Evolutionary conservation across 176 grass and related monocot genomes (phyloP), one percentile per base, ranked within the genome.

Genomic region (Thalia dealbata): DNA sequence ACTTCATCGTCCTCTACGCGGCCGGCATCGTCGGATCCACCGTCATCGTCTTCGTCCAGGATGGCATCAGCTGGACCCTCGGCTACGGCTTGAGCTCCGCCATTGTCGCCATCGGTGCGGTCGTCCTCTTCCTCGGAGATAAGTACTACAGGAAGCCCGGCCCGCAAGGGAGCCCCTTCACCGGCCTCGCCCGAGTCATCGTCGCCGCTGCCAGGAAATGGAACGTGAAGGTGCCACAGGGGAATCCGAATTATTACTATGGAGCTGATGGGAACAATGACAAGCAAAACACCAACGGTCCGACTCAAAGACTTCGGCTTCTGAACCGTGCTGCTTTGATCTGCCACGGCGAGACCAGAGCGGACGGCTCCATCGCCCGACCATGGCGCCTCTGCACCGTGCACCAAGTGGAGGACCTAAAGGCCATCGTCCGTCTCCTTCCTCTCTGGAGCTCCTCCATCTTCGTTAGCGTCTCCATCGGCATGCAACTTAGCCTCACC

Each of bases 281-380:
- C 11, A n/a, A 58, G 6, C 15, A 14, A 58, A 58, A 21, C 61
- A 7, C 19, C 3, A 19, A n/a, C 15, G 61, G 12, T 65, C 88
- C 91, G 26, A 81, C 73, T 60, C 24, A 59, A 16, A 85, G 84
- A 24, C 88, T 96, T 46, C 91, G 92, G 29, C 85, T 87, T 78
- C 69, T 96, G 70, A 96, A 89, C 55, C 79, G 86, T 6, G 92
- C 88, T 9, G 92, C 92, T 1, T 64, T 86, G 81, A 87, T 91
- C 61, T 48, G 78, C 14, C 73, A 89, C 50, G 86, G 84, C 10
- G 84, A 96, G 54, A 30, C 41, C 11, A 7, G 13, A 0, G 10
- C 7, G 0, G 79, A 86, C 45, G 63, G 77, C 6, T 43, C 79
- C 2, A 67, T 32, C 21, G 38, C 65, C 12, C 75, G 75, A 27